Percentiles rank a stretch among this genome's conserved stretches.
phyloP scores from a whole-genome alignment of 768 basidiomycete species.

The Termitomyces sp. region DNA sequence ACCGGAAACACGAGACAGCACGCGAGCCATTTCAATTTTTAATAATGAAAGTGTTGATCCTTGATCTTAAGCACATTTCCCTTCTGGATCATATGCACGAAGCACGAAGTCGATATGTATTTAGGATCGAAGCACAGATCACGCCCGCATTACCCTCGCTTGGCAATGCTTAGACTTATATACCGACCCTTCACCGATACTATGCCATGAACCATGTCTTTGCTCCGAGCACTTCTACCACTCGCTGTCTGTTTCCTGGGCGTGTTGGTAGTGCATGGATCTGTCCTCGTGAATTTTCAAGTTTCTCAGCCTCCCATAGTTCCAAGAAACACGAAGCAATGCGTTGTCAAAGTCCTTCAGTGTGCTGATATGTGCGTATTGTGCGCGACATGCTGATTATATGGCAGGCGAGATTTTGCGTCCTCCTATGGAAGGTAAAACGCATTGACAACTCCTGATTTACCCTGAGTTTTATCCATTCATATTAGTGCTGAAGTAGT shows the following conservation, averaged over 20 bases:
- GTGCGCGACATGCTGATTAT: background rate
- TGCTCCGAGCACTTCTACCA: constrained; percentile 9
- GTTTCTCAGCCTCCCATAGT: constrained; percentile 68
- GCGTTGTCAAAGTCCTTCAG: constrained; percentile 62
- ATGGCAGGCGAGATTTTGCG: constrained; percentile 59
- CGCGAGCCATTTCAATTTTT: constrained; percentile 2
- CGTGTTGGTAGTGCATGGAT: constrained; percentile 26
- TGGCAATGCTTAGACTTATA: background rate
- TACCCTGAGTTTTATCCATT: background rate
- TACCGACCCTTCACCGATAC: background rate
- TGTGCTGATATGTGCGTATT: constrained; percentile 23
- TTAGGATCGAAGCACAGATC: background rate
- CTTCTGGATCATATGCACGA: background rate
- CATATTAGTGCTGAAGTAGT: constrained; percentile 54
- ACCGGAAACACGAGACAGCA: background rate
- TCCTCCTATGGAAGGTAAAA: constrained; percentile 60
- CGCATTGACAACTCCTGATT: background rate
- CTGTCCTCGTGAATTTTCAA: constrained; percentile 59
- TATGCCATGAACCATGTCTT: constrained; percentile 10
- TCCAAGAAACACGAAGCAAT: constrained; percentile 53
- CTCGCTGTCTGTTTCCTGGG: constrained; percentile 11
- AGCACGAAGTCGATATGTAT: background rate
- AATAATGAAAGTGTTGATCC: background rate
- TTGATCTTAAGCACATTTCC: background rate
- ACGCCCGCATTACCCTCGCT: background rate